Evolutionary conservation across 1,284 basidiomycete genomes (phyloP).

Genomic region (Leccinum olivaceoglutinosum): DNA sequence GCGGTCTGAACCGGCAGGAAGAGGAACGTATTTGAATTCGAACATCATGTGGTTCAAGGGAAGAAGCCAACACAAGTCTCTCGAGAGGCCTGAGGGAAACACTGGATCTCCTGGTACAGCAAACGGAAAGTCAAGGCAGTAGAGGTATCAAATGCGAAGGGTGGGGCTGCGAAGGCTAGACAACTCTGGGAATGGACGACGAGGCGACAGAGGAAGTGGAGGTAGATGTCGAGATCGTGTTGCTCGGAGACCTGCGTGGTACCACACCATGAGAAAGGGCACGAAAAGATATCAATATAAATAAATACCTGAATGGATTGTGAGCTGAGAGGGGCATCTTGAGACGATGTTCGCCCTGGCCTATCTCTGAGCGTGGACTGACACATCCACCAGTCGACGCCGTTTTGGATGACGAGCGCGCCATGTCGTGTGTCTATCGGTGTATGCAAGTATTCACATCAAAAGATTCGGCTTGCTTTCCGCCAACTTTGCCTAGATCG

Average conservation of each 20-base stretch:
- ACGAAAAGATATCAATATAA: constrained; percentile 5
- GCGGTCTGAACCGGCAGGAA: too few relatives aligned
- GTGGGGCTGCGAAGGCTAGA: constrained; percentile 49
- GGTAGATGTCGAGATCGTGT: constrained; percentile 91
- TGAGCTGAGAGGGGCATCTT: constrained; percentile 74
- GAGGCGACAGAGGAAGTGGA: constrained; percentile 91
- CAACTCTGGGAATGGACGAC: constrained; percentile 77
- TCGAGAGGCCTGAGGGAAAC: too few relatives aligned
- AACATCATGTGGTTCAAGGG: too few relatives aligned
- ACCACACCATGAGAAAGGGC: constrained; percentile 8
- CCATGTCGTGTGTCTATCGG: too few relatives aligned
- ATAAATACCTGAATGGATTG: constrained; percentile 66
- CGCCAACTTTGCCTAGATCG: too few relatives aligned
- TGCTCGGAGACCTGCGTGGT: constrained; percentile 78
- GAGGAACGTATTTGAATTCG: too few relatives aligned
- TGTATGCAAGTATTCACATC: too few relatives aligned
- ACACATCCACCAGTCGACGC: constrained; percentile 68
- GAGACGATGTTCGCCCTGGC: constrained; percentile 85
- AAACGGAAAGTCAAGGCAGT: constrained; percentile 74
- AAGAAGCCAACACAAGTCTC: too few relatives aligned
- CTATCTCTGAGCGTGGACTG: constrained; percentile 74
- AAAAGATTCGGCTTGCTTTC: too few relatives aligned
- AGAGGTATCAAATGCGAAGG: constrained; percentile 63
- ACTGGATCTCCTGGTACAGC: too few relatives aligned
- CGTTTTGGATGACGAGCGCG: constrained; percentile 49